Conservation (phyloP, 163 green algal species). For the Coccomyxa subellipsoidea region DNA sequence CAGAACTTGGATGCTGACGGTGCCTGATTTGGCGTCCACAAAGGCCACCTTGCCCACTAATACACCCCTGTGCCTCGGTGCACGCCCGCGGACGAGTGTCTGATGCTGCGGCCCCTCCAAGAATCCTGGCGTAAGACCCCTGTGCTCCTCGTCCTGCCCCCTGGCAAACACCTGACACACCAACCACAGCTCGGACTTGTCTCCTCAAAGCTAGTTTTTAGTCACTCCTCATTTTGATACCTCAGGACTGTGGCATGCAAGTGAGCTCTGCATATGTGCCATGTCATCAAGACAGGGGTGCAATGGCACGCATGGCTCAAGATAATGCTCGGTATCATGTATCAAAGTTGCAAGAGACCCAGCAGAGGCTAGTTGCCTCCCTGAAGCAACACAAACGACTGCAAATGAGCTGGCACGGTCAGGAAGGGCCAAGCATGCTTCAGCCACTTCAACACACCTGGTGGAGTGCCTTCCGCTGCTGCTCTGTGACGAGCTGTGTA, state of each 20-base stretch:
- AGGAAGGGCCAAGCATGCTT: neutral
- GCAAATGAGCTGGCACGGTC: no score
- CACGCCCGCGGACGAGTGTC: slow-evolving; percentile 62
- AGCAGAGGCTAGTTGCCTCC: no score
- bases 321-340: no score
- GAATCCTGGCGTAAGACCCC: slow-evolving; percentile 77
- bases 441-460: neutral
- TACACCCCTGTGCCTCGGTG: slow-evolving; percentile 66
- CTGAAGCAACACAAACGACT: no score
- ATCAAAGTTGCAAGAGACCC: no score
- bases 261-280: no score
- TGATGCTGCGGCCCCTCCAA: slow-evolving; percentile 69
- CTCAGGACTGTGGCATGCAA: no score
- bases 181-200: neutral
- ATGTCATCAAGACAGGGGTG: no score
- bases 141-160: slow-evolving; percentile 65
- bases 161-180: slow-evolving; percentile 71
- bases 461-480: neutral
- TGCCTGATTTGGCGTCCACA: neutral
- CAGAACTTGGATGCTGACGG: neutral
- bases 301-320: no score
- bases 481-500: neutral
- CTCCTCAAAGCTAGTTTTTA: neutral
- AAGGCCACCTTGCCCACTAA: slow-evolving; percentile 44
- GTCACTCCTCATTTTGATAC: no score